A percentile compares a stretch with the other conserved stretches of the same genome.
phyloP scores from a whole-genome alignment of 768 basidiomycete genomes.

The Boletus rufocinnamomeus region DNA sequence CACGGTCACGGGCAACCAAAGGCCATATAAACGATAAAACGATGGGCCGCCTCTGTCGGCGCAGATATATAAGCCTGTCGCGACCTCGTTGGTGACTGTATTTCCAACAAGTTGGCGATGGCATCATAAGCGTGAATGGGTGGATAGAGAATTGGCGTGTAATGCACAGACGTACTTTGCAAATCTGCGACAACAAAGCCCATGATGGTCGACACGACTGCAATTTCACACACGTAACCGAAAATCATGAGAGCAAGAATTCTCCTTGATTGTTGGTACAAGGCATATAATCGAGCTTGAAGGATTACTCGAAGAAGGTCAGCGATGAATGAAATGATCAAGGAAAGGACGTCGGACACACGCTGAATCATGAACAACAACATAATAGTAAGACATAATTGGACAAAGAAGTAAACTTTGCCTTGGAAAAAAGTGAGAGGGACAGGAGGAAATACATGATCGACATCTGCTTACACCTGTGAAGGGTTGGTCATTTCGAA shows the following conservation, averaged over 20 bases:
- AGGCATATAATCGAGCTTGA: slow-evolving; percentile 17
- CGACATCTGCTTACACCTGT: slow-evolving; percentile 17
- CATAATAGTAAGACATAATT: neutral
- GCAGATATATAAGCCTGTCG: slow-evolving; percentile 7
- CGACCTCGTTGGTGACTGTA: neutral
- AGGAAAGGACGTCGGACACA: neutral
- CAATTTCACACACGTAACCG: too few relatives aligned
- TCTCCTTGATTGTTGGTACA: slow-evolving; percentile 12
- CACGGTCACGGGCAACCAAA: slow-evolving; percentile 11
- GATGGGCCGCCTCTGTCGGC: neutral
- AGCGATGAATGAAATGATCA: neutral
- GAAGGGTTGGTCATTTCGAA: neutral
- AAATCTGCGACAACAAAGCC: neutral
- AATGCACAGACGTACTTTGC: neutral
- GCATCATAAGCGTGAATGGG: neutral
- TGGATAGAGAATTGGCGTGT: neutral
- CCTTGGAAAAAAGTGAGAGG: slow-evolving; percentile 12
- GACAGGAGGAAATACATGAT: neutral
- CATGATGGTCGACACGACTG: neutral
- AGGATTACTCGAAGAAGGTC: slow-evolving; percentile 11
- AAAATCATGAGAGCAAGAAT: slow-evolving; percentile 11
- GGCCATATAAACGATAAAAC: neutral
- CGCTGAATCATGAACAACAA: slow-evolving; percentile 1
- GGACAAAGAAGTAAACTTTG: slow-evolving; percentile 6
- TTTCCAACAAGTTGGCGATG: neutral